Base-by-base conservation (phyloP, 352 stramenopile genomes). In the Phytopythium vexans region DNA sequence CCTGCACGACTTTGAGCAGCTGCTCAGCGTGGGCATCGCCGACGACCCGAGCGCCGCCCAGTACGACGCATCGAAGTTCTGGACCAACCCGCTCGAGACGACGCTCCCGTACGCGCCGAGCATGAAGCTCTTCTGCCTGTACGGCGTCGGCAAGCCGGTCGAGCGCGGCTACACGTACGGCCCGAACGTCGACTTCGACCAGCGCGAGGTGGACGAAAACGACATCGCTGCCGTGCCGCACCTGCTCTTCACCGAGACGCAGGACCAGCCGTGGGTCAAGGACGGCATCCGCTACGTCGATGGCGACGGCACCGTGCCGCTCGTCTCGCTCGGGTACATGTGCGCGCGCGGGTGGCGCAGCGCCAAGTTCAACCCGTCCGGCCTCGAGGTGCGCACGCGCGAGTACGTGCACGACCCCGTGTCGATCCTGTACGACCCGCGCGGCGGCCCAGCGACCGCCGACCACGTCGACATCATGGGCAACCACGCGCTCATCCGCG, bases 391-490 rank as follows among this genome's bases (percentile, higher is more conserved):
- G 7, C 88, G 60, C 68, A 89, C 88, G 60, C 93, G 58, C 64
- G 81, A 92, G 66, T 87, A 82, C 56, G 60, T 64, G 40, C 82
- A 92, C 59, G 74, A 89, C 43, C 82, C 82, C 5, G 78, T 92
- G 52, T 89, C 82, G 32, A 72, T 92, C 48, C 55, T 92, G 38
- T 88, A 72, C 47, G 82, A 92, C 45, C 48, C 82, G 11, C 80
- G 82, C 33, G 82, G 82, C 9, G 82, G 82, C 2, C 82, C 82
- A 1, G 73, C 74, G 52, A 92, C 82, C 5, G 82, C 85, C 15
- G 93, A 98, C 52, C 95, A 98, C 75, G 90, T 98, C 3, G 94
- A 98, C 55, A 97, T 98, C 62, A 88, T 98, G 72, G 94, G 94
- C 37, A 98, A 98, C 72, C 71, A 96, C 51, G 86, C 84, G 34